Percentiles rank a stretch among this genome's conserved stretches.
Conservation (phyloP, 352 stramenopile species). For the Globisporangium megalacanthum region DNA sequence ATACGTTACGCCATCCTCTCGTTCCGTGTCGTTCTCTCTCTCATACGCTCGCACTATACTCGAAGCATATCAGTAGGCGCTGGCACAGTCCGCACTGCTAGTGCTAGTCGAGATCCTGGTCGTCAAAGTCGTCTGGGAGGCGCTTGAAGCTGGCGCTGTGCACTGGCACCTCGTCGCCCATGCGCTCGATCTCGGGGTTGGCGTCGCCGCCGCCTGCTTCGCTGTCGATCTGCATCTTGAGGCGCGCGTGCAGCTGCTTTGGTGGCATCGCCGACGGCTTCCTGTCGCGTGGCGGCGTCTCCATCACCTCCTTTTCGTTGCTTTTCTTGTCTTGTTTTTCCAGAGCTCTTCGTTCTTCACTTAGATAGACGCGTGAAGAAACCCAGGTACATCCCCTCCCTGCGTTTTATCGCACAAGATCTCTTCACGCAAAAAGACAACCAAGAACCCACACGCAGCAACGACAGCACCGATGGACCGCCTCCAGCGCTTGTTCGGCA, state of each 20-base stretch:
- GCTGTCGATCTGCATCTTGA: conserved; percentile 73
- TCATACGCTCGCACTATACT: no score
- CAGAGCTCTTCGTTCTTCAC: no score
- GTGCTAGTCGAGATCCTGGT: conserved; percentile 59
- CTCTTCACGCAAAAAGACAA: no score
- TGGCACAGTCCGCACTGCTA: conserved; percentile 6
- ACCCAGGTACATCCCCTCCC: neutral
- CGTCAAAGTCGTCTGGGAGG: conserved; percentile 70
- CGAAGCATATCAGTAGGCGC: neutral
- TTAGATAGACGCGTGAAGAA: neutral
- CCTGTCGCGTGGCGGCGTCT: conserved; percentile 57
- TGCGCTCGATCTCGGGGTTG: conserved; percentile 46
- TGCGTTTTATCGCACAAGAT: neutral
- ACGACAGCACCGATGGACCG: conserved; percentile 50
- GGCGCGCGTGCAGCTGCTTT: conserved; percentile 56
- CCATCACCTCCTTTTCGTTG: conserved; percentile 25
- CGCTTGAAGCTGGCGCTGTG: conserved; percentile 47
- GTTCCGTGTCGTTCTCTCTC: neutral
- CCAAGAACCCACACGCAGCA: no score
- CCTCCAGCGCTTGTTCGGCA: conserved; percentile 83
- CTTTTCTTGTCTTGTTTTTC: neutral
- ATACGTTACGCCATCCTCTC: neutral
- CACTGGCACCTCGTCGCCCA: conserved; percentile 60
- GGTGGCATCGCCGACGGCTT: conserved; percentile 24
- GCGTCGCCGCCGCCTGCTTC: conserved; percentile 47